Base-by-base conservation (phyloP, 192 early-diverging fungal species). In the Physocladia obscura region DNA sequence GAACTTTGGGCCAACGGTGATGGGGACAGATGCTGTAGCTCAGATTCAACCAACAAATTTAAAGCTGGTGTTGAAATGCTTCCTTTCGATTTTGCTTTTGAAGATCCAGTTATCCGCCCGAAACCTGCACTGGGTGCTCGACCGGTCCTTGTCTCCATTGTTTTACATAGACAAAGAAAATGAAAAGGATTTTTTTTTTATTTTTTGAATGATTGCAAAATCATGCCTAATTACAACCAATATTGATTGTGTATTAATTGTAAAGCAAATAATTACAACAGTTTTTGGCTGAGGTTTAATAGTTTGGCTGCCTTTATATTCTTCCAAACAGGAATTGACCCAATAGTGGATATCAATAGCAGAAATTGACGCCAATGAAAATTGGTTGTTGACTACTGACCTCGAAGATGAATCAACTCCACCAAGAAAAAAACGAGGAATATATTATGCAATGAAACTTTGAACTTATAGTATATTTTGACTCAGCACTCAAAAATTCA, bases 281-380 rank as follows among this genome's bases (percentile, higher is more conserved):
- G 39, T 50, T 51, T 40, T 73, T 44, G 78, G 49, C 67, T 54
- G 4, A 70, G 57, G 47, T 61, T 49, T 30, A 70, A 39, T 11
- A 70, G 54, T n/a, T 61, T 60, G 11, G 69, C 69, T 3, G 40
- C 69, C 13, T 82, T 83, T 4, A 82, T 82, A 59, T 90, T 90
- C 27, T 87, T 77, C 82, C 83, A 88, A 29, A 81, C 84, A 0
- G 89, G 89, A 19, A 90, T 70, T 2, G 89, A 81, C 6, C 85
- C 60, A 59, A 71, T 91, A 63, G 89, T 92, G 50, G 89, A 91
- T 32, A 92, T 77, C 89, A 36, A 92, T 74, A 0, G 85, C 82
- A 31, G 69, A 38, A 31, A 57, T 70, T 15, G 69, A 57, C 15
- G 69, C 54, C 6, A 29, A n/a, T 3, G 79, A 78, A 11, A 80